Conservation (phyloP, 805 yeast genomes). For the Wickerhamiella cacticola region DNA sequence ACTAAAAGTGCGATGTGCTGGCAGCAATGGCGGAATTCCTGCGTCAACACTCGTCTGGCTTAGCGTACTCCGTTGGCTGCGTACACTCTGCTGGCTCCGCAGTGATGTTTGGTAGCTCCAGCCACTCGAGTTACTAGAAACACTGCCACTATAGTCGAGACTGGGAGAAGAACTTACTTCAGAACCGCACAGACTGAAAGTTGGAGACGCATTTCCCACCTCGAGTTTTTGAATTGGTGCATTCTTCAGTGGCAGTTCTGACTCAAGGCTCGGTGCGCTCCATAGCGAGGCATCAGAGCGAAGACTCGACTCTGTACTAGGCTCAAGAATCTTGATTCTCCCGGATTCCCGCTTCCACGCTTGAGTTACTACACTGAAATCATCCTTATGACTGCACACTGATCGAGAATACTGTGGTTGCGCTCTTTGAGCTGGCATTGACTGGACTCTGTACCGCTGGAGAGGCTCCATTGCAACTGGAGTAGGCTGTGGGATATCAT, state of each 20-base stretch:
- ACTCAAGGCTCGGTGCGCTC: slow-evolving; percentile 7
- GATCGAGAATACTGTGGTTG: neutral
- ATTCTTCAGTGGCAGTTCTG: slow-evolving; percentile 2
- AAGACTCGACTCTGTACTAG: slow-evolving; percentile 7
- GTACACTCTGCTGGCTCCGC: neutral
- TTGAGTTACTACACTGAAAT: neutral
- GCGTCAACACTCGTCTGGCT: slow-evolving; percentile 8
- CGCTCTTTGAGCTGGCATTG: neutral
- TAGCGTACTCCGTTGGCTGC: neutral
- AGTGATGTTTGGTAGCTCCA: neutral
- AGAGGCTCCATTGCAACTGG: neutral
- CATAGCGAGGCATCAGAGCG: neutral
- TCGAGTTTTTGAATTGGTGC: neutral
- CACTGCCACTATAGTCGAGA: slow-evolving; percentile 8
- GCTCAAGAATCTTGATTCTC: slow-evolving; percentile 2
- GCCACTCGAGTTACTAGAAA: slow-evolving; percentile 10
- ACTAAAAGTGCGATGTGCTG: slow-evolving; percentile 12
- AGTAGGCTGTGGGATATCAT: neutral
- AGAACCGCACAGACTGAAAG: slow-evolving; percentile 7
- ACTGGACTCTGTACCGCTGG: slow-evolving; percentile 11
- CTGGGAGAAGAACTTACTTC: slow-evolving; percentile 5
- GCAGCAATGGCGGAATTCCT: slow-evolving; percentile 12
- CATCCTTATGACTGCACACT: slow-evolving; percentile 1
- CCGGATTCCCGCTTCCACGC: slow-evolving; percentile 7
- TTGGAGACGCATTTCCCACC: neutral